A percentile compares a stretch with the other conserved stretches of the same genome.
Evolutionary conservation across 441 rosid species (phyloP).

Genomic region (Gossypium davidsonii): DNA sequence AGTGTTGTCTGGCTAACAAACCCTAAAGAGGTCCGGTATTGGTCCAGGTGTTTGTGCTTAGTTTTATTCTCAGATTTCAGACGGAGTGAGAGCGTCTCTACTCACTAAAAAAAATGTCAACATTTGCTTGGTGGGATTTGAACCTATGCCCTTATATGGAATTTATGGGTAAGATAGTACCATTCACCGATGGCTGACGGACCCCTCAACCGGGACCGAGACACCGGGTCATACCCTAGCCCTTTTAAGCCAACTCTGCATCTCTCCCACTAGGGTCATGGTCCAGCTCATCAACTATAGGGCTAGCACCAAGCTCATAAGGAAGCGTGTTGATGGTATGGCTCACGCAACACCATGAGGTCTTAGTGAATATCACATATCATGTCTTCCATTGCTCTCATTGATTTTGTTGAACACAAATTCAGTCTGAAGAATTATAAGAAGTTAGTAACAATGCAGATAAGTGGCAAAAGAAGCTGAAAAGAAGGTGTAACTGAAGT

Average conservation of each 20-base stretch:
- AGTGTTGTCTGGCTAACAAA: not conserved
- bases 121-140: too few relatives aligned
- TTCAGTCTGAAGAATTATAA: not conserved
- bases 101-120: too few relatives aligned
- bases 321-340: conserved; percentile 78
- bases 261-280: conserved; percentile 62
- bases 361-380: conserved; percentile 75
- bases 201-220: too few relatives aligned
- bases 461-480: not conserved
- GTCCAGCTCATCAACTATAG: conserved; percentile 82
- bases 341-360: conserved; percentile 86
- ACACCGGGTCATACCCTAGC: conserved; percentile 39
- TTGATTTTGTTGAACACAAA: not conserved
- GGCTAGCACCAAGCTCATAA: conserved; percentile 86
- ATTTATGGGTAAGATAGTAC: too few relatives aligned
- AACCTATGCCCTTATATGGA: too few relatives aligned
- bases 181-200: too few relatives aligned
- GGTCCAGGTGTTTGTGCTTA: too few relatives aligned
- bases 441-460: not conserved
- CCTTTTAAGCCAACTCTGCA: conserved; percentile 65
- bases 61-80: too few relatives aligned
- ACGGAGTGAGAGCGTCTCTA: too few relatives aligned
- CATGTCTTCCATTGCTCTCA: too few relatives aligned
- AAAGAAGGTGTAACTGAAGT: not conserved
- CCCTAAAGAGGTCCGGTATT: too few relatives aligned